Evolutionary conservation across 2,329 filamentous ascomycete species (phyloP), one percentile per base, ranked within the genome.

Genomic region (Exophiala phaeomuriformis): DNA sequence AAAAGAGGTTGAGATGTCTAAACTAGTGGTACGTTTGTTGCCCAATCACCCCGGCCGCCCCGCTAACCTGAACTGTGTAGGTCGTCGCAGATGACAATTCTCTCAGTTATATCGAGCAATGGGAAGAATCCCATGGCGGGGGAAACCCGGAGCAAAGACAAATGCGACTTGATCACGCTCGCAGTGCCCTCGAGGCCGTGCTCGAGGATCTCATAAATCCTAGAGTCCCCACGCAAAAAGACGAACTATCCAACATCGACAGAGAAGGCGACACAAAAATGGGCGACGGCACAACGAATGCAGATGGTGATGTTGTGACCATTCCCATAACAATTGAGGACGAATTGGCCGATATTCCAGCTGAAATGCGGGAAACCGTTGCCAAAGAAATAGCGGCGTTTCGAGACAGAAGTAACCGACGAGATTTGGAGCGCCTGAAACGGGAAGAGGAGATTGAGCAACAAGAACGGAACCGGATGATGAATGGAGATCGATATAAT

Each of bases 361-460:
- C 88, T 0, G 93, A 97, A 67, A 94, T 95, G 89, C 84, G 93
- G 28, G 93, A 95, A 67, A 90, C 89, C 0, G 93, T 98, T 10
- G 88, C 93, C 0, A 85, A 85, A 53, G 94, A 98, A 68, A 98
- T 98, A 64, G 84, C 89, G 0, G 88, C 90, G 0, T 98, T 98
- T 75, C 81, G 93, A 60, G 93, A 98, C 61, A 81, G 91, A 19
- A 96, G 91, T 63, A 95, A 84, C 55, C 83, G 86, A 57, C 80
- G 91, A 37, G 93, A 98, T 66, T 74, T 94, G 65, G 93, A 98
- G 69, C 86, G 93, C 2, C 73, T 95, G 35, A 84, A 84, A 65
- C 79, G 85, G 42, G 93, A 98, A 69, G 93, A 98, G 67, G 91
- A 97, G 67, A 82, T 95, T 62, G 93, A 97, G 67, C 86, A 88